Conservation (phyloP, 2,329 filamentous ascomycete species). For the Dothistroma pini region DNA sequence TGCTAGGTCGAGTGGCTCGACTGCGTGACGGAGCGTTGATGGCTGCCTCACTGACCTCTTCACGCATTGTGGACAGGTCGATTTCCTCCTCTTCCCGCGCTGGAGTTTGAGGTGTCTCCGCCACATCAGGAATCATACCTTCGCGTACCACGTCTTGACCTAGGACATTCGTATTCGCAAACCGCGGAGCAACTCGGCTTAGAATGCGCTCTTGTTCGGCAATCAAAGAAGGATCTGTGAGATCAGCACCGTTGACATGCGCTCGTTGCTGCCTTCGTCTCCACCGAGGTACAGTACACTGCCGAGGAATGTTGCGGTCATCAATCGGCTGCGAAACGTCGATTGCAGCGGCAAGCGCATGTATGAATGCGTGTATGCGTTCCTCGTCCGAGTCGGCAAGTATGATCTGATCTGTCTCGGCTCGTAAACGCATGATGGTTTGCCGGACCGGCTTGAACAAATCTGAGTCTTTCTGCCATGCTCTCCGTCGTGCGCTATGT, state of each 20-base stretch:
- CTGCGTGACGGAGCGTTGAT: conserved; percentile 6
- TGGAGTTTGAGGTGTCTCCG: conserved; percentile 18
- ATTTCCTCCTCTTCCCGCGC: conserved; percentile 35
- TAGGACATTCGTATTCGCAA: conserved; percentile 27
- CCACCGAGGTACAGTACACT: conserved; percentile 47
- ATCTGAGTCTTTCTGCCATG: conserved; percentile 45
- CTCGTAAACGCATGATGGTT: conserved; percentile 67
- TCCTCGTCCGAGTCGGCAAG: conserved; percentile 63
- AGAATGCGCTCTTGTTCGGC: conserved; percentile 49
- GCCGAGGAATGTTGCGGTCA: conserved; percentile 53
- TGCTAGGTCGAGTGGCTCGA: conserved; percentile 19
- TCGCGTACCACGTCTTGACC: conserved; percentile 9
- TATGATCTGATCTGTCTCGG: conserved; percentile 71
- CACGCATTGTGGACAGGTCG: conserved; percentile 34
- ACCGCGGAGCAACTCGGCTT: conserved; percentile 44
- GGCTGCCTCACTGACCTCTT: conserved; percentile 25
- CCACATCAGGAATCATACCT: conserved; percentile 11
- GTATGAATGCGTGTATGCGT: conserved; percentile 65
- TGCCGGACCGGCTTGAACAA: conserved; percentile 45
- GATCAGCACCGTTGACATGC: conserved; percentile 31
- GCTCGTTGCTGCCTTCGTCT: conserved; percentile 35
- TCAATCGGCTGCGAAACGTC: conserved; percentile 68
- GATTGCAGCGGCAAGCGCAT: conserved; percentile 67
- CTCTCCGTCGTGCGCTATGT: conserved; percentile 35
- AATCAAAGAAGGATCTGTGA: conserved; percentile 39